These are phyloP conservation scores for Scenedesmus sp. DNA, from an alignment of 163 green algal species.

Conservation along the genomic window DNA sequence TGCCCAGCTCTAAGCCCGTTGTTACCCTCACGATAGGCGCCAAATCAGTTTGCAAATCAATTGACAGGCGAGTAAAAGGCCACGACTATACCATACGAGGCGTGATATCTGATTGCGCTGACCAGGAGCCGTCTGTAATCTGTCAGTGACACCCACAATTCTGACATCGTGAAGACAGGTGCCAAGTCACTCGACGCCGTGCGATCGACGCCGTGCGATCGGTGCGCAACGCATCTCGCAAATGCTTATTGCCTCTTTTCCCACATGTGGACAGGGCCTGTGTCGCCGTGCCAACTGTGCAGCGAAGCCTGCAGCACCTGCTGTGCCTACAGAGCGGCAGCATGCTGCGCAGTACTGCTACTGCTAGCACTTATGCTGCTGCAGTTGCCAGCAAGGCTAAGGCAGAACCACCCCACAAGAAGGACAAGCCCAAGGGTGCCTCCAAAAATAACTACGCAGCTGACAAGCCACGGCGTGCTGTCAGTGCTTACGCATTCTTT, in stretches of 20 bases:
- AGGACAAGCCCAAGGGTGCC: neutral
- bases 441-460: neutral
- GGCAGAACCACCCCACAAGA: slow-evolving; percentile 4
- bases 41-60: too few species aligned
- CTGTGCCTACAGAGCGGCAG: neutral
- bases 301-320: slow-evolving; percentile 1
- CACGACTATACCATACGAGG: neutral
- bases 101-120: too few species aligned
- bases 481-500: slow-evolving; percentile 25
- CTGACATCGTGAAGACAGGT: neutral
- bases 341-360: too few species aligned
- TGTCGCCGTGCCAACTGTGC: neutral
- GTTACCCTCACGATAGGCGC: neutral
- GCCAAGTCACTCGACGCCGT: neutral
- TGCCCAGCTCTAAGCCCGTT: too few species aligned
- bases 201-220: too few species aligned
- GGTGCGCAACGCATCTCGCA: neutral
- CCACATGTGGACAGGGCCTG: neutral
- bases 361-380: neutral
- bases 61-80: neutral
- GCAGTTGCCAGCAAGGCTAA: neutral
- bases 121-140: too few species aligned
- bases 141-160: neutral
- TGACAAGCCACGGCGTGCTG: slow-evolving; percentile 1
- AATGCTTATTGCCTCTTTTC: neutral